A percentile compares a stretch with the other conserved stretches of the same genome.
Evolutionary conservation across 441 rosid species (phyloP).

Genomic region (Erodium texanum): DNA sequence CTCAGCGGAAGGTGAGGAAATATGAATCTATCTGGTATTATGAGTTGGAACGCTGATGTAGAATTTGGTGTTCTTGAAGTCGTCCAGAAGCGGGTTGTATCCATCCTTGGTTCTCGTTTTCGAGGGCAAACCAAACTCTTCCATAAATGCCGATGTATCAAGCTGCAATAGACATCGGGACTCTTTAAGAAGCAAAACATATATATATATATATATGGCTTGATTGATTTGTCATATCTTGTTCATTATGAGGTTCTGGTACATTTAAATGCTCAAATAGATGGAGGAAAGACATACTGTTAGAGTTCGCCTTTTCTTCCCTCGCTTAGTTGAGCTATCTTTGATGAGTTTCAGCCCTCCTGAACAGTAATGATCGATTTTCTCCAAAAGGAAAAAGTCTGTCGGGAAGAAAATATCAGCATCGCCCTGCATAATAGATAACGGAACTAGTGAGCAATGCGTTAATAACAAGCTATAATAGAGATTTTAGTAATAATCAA

Average conservation of each 20-base stretch:
- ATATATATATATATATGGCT: no score
- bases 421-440: slow-evolving; percentile 57
- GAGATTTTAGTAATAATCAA: no score
- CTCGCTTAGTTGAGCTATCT: slow-evolving; percentile 46
- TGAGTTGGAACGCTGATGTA: slow-evolving; percentile 92
- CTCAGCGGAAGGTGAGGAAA: background rate
- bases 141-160: slow-evolving; percentile 85
- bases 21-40: slow-evolving; percentile 35
- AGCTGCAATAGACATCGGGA: slow-evolving; percentile 34
- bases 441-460: background rate
- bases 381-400: slow-evolving; percentile 82
- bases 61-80: slow-evolving; percentile 86
- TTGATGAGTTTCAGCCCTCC: slow-evolving; percentile 51
- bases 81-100: slow-evolving; percentile 90
- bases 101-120: slow-evolving; percentile 89
- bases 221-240: background rate
- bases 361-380: slow-evolving; percentile 82
- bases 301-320: slow-evolving; percentile 78
- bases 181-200: background rate
- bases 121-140: slow-evolving; percentile 80
- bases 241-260: background rate
- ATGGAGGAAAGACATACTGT: slow-evolving; percentile 42
- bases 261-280: background rate
- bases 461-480: no score
- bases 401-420: slow-evolving; percentile 96